Evolutionary conservation across 805 yeast species (phyloP).

Genomic region (Metschnikowia cubensis): DNA sequence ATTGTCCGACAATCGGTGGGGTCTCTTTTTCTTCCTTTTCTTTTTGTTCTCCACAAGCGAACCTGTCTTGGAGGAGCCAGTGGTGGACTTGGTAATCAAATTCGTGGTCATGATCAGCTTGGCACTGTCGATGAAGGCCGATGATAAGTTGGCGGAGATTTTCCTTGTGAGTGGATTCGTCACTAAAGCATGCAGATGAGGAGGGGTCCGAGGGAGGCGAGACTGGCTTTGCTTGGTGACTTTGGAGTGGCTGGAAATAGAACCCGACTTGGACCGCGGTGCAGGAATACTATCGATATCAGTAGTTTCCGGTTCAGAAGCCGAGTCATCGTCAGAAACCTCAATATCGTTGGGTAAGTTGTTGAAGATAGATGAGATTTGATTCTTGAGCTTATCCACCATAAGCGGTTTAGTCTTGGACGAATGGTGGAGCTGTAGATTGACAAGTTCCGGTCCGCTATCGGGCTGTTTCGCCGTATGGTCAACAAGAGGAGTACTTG

Average conservation of each 20-base stretch:
- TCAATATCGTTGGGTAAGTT: slow-evolving; percentile 47
- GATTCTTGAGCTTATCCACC: slow-evolving; percentile 24
- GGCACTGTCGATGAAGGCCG: slow-evolving; percentile 37
- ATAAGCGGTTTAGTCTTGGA: slow-evolving; percentile 7
- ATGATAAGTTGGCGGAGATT: slow-evolving; percentile 29
- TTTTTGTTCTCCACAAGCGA: slow-evolving; percentile 12
- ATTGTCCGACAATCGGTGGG: slow-evolving; percentile 32
- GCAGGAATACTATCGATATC: slow-evolving; percentile 1
- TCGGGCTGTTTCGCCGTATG: neutral
- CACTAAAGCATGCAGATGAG: neutral
- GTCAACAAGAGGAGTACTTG: neutral
- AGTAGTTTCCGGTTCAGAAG: slow-evolving; percentile 37
- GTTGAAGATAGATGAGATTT: slow-evolving; percentile 38
- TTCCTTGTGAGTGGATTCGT: slow-evolving; percentile 18
- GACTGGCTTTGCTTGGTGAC: neutral
- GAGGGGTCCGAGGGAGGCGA: neutral
- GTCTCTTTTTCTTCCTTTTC: slow-evolving; percentile 27
- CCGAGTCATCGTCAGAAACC: slow-evolving; percentile 45
- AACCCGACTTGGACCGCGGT: neutral
- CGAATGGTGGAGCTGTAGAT: slow-evolving; percentile 1
- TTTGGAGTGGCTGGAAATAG: neutral
- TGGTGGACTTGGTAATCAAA: slow-evolving; percentile 25
- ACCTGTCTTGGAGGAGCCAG: slow-evolving; percentile 28
- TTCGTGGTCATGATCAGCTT: slow-evolving; percentile 30
- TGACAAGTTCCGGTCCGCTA: neutral